Evolutionary conservation across 2,329 filamentous ascomycete genomes (phyloP), one percentile per base, ranked within the genome.

Genomic region (Atkinsonella texensis): DNA sequence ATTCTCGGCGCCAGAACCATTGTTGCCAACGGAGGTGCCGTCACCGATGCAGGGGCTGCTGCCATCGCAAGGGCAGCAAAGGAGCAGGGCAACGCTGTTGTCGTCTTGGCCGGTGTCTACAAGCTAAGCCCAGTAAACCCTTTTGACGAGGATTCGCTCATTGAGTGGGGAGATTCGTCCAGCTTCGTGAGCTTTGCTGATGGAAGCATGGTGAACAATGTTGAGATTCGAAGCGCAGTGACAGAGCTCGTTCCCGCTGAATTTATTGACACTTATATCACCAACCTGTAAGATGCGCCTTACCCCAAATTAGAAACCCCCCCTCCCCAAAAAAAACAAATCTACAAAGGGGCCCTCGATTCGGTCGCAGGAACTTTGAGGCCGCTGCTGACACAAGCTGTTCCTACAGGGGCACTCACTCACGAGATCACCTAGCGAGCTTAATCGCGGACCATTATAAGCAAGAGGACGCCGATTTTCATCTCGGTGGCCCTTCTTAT

Each of bases 71-170:
- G 85, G 55, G 89, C 90, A 8, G 93, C 93, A 13, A 85, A 85
- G 63, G 83, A 85, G 57, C 85, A 90, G 61, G 81, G 84, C 57
- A 88, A 85, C 23, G 86, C 89, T 0, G 90, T 98, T 17, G 83
- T 97, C 23, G 88, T 94, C 3, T 79, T 98, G 43, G 87, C 85
- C 49, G 91, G 89, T 33, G 84, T 97, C 18, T 97, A 96, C 74
- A 95, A 95, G 69, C 79, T 98, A 51, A 94, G 88, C 59, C 90
- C 93, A 0, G 83, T 94, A 53, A 91, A 89, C 61, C 86, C 89
- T 1, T 90, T 89, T 60, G 83, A 93, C 60, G 83, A 86, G 50
- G 85, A 89, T 56, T 81, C 83, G 4, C 72, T 95, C 54, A 86
- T 95, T 53, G 91, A 96, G 69, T 89, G 89, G 70, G 91, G 89